Conservation (phyloP, 139 green algal genomes). For the Coelastrella sp. region DNA sequence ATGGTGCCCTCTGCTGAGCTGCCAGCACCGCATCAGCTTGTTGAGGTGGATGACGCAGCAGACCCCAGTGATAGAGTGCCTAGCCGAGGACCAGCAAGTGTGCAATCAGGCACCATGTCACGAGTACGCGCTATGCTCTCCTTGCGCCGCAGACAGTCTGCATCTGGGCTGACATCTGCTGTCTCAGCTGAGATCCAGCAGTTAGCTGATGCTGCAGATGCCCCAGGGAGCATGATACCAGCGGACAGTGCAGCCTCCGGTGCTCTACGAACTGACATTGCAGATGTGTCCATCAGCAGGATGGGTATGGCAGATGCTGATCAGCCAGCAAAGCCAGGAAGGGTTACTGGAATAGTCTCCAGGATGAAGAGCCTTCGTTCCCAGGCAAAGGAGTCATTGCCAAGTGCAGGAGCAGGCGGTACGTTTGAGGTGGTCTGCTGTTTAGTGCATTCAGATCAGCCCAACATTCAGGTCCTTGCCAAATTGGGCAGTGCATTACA, state of each 20-base stretch:
- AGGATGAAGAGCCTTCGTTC: neutral
- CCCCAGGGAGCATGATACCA: neutral
- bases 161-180: neutral
- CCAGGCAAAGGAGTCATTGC: neutral
- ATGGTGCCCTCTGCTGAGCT: neutral
- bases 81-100: constrained; percentile 1
- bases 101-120: neutral
- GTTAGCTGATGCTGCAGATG: neutral
- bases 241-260: neutral
- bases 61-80: no score
- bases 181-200: neutral
- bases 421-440: neutral
- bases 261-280: neutral
- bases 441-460: neutral
- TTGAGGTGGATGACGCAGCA: neutral
- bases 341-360: neutral
- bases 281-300: neutral
- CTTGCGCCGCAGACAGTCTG: neutral
- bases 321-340: constrained; percentile 12
- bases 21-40: neutral
- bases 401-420: neutral
- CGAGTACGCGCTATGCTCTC: constrained; percentile 25
- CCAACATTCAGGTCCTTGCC: no score
- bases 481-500: no score
- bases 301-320: constrained; percentile 7